Evolutionary conservation across 768 basidiomycete species (phyloP).

Genomic region (Multifurca ochricompacta): DNA sequence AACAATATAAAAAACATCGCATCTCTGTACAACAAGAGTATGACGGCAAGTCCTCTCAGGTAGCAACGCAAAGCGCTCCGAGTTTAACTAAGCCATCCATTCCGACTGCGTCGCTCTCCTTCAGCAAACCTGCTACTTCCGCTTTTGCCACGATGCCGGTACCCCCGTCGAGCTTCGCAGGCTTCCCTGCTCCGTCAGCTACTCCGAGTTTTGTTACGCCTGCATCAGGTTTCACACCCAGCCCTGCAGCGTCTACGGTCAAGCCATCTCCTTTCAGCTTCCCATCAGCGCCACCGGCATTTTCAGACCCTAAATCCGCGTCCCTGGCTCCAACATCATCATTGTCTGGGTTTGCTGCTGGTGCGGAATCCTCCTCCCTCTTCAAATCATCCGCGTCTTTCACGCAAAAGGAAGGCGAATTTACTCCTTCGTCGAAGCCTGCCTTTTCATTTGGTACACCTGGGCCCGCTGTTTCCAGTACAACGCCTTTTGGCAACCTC

Average conservation of each 20-base stretch:
- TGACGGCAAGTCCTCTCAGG: slow-evolving; percentile 29
- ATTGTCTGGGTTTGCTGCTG: neutral
- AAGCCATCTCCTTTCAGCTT: slow-evolving; percentile 19
- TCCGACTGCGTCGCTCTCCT: neutral
- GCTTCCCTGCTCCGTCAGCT: slow-evolving; percentile 27
- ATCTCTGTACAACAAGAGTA: slow-evolving; percentile 48
- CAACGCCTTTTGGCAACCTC: slow-evolving; percentile 3
- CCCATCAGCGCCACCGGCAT: neutral
- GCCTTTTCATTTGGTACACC: slow-evolving; percentile 16
- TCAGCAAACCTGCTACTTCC: neutral
- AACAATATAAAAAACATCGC: slow-evolving; percentile 53
- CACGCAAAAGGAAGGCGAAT: neutral
- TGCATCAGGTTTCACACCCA: slow-evolving; percentile 20
- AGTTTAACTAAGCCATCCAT: neutral
- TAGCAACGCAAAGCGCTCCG: neutral
- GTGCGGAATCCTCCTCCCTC: neutral
- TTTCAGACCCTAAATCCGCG: slow-evolving; percentile 7
- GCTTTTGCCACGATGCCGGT: slow-evolving; percentile 28
- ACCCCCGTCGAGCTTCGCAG: slow-evolving; percentile 33
- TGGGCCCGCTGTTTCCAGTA: neutral
- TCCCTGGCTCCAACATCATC: neutral
- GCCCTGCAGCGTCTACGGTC: slow-evolving; percentile 10
- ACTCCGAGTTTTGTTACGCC: slow-evolving; percentile 26
- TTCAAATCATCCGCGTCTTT: neutral
- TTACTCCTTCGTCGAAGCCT: slow-evolving; percentile 4